Base-by-base conservation (phyloP, 1,284 basidiomycete species). In the Trametes versicolor region DNA sequence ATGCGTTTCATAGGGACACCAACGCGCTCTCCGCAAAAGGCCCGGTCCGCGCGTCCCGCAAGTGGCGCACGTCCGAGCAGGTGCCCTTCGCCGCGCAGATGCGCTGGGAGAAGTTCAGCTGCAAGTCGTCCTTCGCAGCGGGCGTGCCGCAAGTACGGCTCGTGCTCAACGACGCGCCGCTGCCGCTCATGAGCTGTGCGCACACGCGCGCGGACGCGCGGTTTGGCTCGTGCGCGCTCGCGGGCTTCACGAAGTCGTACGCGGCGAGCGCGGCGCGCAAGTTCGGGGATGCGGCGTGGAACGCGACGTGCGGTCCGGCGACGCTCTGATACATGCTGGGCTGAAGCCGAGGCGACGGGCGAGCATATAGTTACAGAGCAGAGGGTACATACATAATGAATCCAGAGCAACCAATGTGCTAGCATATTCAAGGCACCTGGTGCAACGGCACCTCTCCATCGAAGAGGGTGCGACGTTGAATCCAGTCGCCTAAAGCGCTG, bases 81-180 rank as follows among this genome's bases (percentile, higher is more conserved):
- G 79, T 82, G 13, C 82, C 81, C 34, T 83, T 84, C 64, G 81
- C 72, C 7, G 80, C 83, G 41, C 77, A 77, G 67, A 83, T 83
- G 83, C 72, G 81, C 49, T 85, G 79, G 80, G 80, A 83, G 71
- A 80, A 74, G 65, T 80, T 83, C 68, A 73, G 71, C 1, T 85
- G 82, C 73, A 70, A 72, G 17, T 78, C 77, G 71, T 77, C 32
- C 21, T 37, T 49, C 21, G 23, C 53, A 72, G 37, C 37, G 37
- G 21, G 57, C 57, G 79, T 62, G 64, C 77, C 78, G n/a, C 79
- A 82, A 71, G 74, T 85, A 47, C 79, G 83, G 50, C 75, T 85
- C 13, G 61, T 83, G 57, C 76, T 85, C 45, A 83, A 84, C 71
- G 80, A 80, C 61, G 73, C 78, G 58, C 79, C 80, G 15, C 75